A percentile compares a stretch with the other conserved stretches of the same genome.
Conservation (phyloP, 2,329 filamentous ascomycete genomes). For the Colletotrichum aenigma region DNA sequence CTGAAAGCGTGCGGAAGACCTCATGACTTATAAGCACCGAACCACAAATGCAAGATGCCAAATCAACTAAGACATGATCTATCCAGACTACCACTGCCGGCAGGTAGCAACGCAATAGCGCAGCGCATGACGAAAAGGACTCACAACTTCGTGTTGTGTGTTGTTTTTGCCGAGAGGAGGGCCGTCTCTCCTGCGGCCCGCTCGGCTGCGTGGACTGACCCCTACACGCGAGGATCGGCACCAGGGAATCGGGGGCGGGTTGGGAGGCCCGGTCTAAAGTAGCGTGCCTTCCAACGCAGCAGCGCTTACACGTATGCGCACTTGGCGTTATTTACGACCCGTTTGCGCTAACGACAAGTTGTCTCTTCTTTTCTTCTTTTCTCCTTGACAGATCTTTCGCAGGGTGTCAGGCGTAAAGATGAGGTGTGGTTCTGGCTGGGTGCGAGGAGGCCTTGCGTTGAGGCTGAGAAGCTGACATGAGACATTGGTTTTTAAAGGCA, state of each 20-base stretch:
- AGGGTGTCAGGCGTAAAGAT: not conserved
- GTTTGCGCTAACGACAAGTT: not conserved
- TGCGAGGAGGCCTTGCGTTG: not conserved
- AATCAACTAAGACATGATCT: not conserved
- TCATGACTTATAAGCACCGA: not conserved
- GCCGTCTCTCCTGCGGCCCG: not conserved
- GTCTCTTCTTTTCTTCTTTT: not conserved
- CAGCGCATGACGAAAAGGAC: not conserved
- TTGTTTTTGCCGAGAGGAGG: not conserved
- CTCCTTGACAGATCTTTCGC: not conserved
- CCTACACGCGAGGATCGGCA: not conserved
- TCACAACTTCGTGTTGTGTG: not conserved
- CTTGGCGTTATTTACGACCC: not conserved
- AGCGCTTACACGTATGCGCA: not conserved
- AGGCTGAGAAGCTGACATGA: not conserved
- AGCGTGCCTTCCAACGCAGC: not conserved
- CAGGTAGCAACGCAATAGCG: not conserved
- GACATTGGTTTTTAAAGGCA: not conserved
- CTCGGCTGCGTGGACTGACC: not conserved
- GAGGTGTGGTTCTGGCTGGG: not conserved
- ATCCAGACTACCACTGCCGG: not conserved
- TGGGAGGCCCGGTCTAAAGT: not conserved
- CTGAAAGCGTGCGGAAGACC: not conserved
- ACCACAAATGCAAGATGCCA: not conserved
- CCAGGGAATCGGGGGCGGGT: not conserved